phyloP scores from a whole-genome alignment of 2,329 filamentous ascomycete species.

The Fusarium pilosicola region DNA sequence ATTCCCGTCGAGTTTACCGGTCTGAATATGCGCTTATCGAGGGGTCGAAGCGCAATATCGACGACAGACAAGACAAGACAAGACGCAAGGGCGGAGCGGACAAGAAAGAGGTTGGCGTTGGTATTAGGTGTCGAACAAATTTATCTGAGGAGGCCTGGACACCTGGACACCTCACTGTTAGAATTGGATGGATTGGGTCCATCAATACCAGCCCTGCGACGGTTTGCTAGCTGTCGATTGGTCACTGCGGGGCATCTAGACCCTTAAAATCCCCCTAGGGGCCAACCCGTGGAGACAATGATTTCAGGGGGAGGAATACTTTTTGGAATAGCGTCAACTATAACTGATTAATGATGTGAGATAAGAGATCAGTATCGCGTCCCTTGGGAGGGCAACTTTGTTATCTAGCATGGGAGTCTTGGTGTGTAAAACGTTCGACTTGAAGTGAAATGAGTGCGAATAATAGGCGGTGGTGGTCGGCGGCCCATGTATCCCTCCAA shows the following conservation, averaged over 20 bases:
- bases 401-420: background rate
- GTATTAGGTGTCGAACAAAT: constrained; percentile 31
- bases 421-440: background rate
- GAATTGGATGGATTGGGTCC: constrained; percentile 18
- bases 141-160: constrained; percentile 27
- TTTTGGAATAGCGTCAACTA: background rate
- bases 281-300: constrained; percentile 3
- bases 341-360: background rate
- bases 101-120: constrained; percentile 15
- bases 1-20: background rate
- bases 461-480: background rate
- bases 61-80: background rate
- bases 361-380: background rate
- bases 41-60: constrained; percentile 2
- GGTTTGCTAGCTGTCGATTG: constrained; percentile 40
- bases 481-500: background rate
- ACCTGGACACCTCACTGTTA: background rate
- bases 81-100: constrained; percentile 21
- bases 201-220: constrained; percentile 35
- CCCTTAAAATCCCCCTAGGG: constrained; percentile 24
- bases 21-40: constrained; percentile 9
- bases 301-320: constrained; percentile 18
- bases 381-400: background rate
- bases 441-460: background rate
- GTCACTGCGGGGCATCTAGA: constrained; percentile 35